Evolutionary conservation across 306 rosid genomes (phyloP).

Genomic region (Cucurbita moschata): DNA sequence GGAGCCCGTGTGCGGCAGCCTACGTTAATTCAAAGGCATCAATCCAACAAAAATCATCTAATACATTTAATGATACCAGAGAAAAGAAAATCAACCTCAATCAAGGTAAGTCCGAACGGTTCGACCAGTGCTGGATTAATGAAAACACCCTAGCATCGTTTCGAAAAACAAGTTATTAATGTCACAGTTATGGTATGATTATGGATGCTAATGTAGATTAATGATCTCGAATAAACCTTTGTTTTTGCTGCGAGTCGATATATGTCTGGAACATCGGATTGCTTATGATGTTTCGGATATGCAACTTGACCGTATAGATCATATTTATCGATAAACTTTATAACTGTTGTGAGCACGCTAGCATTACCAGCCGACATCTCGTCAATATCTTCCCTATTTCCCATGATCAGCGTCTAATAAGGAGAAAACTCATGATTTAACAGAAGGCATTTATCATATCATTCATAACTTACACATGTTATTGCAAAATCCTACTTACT

Average conservation of each 20-base stretch:
- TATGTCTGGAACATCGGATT: slow-evolving; percentile 85
- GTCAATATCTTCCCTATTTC: slow-evolving; percentile 72
- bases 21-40: slow-evolving; percentile 16
- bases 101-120: slow-evolving; percentile 85
- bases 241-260: slow-evolving; percentile 74
- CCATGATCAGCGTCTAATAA: slow-evolving; percentile 69
- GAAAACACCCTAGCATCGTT: slow-evolving; percentile 68
- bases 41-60: not conserved
- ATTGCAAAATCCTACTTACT: slow-evolving; percentile 32
- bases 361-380: slow-evolving; percentile 76
- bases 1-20: slow-evolving; percentile 96
- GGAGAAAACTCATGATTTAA: slow-evolving; percentile 9
- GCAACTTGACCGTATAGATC: slow-evolving; percentile 87
- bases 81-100: slow-evolving; percentile 49
- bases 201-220: not conserved
- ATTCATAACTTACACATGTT: not conserved
- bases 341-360: slow-evolving; percentile 56
- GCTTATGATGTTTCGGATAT: slow-evolving; percentile 86
- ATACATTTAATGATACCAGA: not conserved
- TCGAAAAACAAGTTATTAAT: slow-evolving; percentile 10
- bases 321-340: slow-evolving; percentile 74
- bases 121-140: slow-evolving; percentile 89
- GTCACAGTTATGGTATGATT: not conserved
- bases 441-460: not conserved
- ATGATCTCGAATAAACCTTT: slow-evolving; percentile 35